Conservation (phyloP, 176 grass and related monocot genomes). For the Musa acuminata region DNA sequence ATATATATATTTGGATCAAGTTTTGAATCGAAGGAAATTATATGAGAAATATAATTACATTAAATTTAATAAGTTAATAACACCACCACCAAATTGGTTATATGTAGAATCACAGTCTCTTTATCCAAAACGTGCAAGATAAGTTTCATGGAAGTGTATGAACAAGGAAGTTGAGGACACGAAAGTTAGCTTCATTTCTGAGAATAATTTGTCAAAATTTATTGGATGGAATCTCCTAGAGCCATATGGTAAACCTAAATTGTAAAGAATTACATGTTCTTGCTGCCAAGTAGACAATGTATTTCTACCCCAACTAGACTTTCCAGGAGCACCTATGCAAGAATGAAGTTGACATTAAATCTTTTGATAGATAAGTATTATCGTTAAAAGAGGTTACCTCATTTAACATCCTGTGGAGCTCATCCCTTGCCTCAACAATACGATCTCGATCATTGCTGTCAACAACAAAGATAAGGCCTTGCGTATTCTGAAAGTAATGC, state of each 20-base stretch:
- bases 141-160: too few species aligned
- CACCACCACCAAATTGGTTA: too few species aligned
- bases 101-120: too few species aligned
- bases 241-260: neutral
- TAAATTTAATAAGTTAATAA: too few species aligned
- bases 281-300: neutral
- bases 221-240: neutral
- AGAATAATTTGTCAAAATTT: neutral
- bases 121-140: too few species aligned
- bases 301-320: neutral
- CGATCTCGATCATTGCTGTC: slow-evolving; percentile 4
- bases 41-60: too few species aligned
- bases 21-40: too few species aligned
- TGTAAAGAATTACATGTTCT: neutral
- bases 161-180: too few species aligned
- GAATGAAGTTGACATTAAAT: neutral
- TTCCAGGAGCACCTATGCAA: neutral
- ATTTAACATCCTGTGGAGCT: slow-evolving; percentile 1
- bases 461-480: slow-evolving; percentile 9
- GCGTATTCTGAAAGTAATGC: slow-evolving; percentile 8
- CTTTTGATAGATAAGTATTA: neutral
- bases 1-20: too few species aligned
- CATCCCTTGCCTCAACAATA: slow-evolving; percentile 9
- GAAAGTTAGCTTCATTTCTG: too few species aligned
- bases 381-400: neutral